Percentiles rank a stretch among this genome's conserved stretches.
These are phyloP conservation scores for Immersiporthe knoxdaviesiana DNA, from an alignment of 2,329 filamentous ascomycete species.

Conservation along the genomic window DNA sequence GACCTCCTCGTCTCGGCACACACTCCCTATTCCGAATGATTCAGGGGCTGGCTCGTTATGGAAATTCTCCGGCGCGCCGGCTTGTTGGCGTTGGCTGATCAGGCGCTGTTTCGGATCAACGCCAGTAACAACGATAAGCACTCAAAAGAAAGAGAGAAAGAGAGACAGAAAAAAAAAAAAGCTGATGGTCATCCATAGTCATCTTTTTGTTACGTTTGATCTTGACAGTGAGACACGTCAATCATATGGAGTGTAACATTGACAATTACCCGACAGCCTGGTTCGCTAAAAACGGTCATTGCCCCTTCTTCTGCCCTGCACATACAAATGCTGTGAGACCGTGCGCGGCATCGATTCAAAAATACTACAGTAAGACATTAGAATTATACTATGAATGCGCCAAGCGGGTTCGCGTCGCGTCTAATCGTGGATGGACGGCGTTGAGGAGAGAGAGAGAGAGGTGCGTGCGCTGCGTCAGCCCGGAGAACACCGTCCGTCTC, in stretches of 20 bases:
- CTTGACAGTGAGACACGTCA: neutral
- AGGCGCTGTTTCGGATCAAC: neutral
- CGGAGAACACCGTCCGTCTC: no score
- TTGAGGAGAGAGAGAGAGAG: neutral
- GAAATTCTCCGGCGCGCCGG: neutral
- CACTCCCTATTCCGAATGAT: neutral
- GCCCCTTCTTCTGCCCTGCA: neutral
- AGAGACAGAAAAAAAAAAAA: no score
- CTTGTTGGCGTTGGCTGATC: neutral
- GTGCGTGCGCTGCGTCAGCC: no score
- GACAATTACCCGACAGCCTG: neutral
- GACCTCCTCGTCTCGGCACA: neutral
- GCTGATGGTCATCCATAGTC: no score
- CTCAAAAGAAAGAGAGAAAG: neutral
- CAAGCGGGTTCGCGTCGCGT: neutral
- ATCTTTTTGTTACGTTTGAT: no score
- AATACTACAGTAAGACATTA: neutral
- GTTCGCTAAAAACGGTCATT: neutral
- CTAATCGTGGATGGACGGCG: neutral
- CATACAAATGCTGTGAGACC: neutral
- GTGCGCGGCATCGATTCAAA: neutral
- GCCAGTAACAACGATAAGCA: neutral
- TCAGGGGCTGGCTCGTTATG: neutral
- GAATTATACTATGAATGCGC: no score
- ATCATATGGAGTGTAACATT: neutral